phyloP scores from a whole-genome alignment of 768 basidiomycete species.

The Boletus rubescentipes region DNA sequence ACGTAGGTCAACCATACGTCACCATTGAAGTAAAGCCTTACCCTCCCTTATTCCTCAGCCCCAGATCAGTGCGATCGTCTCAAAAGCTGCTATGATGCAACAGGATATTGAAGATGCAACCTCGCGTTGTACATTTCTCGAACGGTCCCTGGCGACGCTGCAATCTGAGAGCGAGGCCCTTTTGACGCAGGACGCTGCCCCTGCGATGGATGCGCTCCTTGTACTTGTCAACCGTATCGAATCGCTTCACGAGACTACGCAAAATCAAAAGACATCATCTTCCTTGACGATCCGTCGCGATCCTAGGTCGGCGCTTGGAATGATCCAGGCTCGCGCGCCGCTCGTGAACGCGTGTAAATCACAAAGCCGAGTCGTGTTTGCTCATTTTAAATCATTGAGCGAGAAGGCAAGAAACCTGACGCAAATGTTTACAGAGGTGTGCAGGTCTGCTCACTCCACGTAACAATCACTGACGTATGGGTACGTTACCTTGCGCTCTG shows the following conservation, averaged over 20 bases:
- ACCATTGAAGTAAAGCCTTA: not conserved
- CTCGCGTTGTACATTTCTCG: not conserved
- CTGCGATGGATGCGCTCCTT: constrained; percentile 8
- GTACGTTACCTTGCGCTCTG: not conserved
- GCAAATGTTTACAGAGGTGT: constrained; percentile 5
- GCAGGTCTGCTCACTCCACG: too few relatives aligned
- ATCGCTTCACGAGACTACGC: constrained; percentile 1
- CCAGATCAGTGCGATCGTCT: constrained; percentile 1
- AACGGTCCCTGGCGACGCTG: not conserved
- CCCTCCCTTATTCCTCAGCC: not conserved
- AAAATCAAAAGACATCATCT: not conserved
- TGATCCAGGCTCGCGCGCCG: not conserved
- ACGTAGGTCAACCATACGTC: not conserved
- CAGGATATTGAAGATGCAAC: constrained; percentile 4
- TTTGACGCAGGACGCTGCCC: not conserved
- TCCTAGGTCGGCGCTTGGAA: not conserved
- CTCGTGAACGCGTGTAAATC: constrained; percentile 7
- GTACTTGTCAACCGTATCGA: constrained; percentile 5
- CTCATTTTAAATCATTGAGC: constrained; percentile 2
- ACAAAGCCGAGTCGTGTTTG: constrained; percentile 5
- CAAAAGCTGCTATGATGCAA: constrained; percentile 1
- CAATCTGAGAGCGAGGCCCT: constrained; percentile 4
- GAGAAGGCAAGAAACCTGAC: constrained; percentile 12
- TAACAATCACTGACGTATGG: too few relatives aligned
- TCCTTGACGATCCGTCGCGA: not conserved